phyloP scores from a whole-genome alignment of 2,329 filamentous ascomycete species.

The Hypoxylon sp. region DNA sequence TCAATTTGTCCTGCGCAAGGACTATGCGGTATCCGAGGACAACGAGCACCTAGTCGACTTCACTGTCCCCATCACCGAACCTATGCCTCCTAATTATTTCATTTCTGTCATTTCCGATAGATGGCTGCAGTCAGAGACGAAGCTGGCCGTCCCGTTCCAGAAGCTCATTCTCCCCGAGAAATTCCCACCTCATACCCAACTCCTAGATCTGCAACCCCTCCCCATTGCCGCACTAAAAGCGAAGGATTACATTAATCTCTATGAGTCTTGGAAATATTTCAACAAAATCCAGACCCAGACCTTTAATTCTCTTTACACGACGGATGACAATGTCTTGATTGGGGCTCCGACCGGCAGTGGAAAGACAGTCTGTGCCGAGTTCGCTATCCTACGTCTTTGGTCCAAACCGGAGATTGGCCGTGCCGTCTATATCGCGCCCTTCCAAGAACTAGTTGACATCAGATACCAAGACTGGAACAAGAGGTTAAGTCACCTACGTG shows the following conservation, averaged over 20 bases:
- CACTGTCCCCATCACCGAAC: slow-evolving; percentile 95
- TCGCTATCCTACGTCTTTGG: slow-evolving; percentile 93
- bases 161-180: slow-evolving; percentile 95
- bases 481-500: slow-evolving; percentile 78
- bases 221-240: slow-evolving; percentile 91
- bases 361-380: slow-evolving; percentile 97
- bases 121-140: slow-evolving; percentile 98
- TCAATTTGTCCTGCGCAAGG: slow-evolving; percentile 90
- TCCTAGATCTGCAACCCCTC: slow-evolving; percentile 91
- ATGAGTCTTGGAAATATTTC: slow-evolving; percentile 88
- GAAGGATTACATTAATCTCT: slow-evolving; percentile 84
- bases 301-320: slow-evolving; percentile 92
- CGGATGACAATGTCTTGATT: slow-evolving; percentile 93
- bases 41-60: slow-evolving; percentile 97
- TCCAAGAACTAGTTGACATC: slow-evolving; percentile 91
- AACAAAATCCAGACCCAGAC: slow-evolving; percentile 98
- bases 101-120: slow-evolving; percentile 94
- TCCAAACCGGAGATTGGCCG: slow-evolving; percentile 78
- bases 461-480: slow-evolving; percentile 88
- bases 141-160: slow-evolving; percentile 92
- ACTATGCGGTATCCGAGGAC: slow-evolving; percentile 86
- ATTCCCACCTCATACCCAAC: slow-evolving; percentile 92
- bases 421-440: slow-evolving; percentile 94
- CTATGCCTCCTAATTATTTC: slow-evolving; percentile 99
- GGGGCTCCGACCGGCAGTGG: slow-evolving; percentile 95